A percentile compares a stretch with the other conserved stretches of the same genome.
Evolutionary conservation across 352 stramenopile species (phyloP).

Genomic region (Phytophthora pluvialis): DNA sequence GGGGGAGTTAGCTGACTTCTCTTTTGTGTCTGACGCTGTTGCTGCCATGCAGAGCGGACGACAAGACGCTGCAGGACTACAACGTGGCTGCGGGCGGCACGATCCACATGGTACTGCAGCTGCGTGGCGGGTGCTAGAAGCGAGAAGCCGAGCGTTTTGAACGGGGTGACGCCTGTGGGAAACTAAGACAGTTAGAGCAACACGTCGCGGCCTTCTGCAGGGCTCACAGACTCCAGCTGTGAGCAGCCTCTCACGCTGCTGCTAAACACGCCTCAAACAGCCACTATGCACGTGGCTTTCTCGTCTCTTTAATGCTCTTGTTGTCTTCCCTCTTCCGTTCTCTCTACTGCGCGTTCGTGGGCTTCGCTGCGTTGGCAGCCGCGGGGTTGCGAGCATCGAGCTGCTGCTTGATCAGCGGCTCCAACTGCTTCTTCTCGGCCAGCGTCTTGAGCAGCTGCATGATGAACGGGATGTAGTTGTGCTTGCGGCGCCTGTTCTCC

Average conservation of each 20-base stretch:
- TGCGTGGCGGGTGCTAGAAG: constrained; percentile 91
- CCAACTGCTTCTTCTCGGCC: constrained; percentile 88
- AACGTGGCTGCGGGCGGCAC: constrained; percentile 96
- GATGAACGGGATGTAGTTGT: constrained; percentile 98
- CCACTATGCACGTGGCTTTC: constrained; percentile 3
- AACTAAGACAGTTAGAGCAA: constrained; percentile 35
- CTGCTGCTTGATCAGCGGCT: constrained; percentile 80
- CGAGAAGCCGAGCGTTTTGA: constrained; percentile 13
- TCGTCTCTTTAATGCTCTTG: constrained; percentile 3
- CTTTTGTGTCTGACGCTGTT: not conserved
- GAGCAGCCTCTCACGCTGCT: constrained; percentile 21
- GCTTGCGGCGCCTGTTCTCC: constrained; percentile 94
- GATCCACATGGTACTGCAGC: constrained; percentile 99
- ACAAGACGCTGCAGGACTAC: constrained; percentile 97
- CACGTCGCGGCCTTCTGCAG: constrained; percentile 11
- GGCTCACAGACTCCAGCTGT: constrained; percentile 10
- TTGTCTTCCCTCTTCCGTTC: not conserved
- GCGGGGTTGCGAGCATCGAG: constrained; percentile 32
- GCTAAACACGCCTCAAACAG: constrained; percentile 14
- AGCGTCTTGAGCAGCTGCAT: constrained; percentile 94
- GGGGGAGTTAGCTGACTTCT: not conserved
- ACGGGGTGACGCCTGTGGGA: not conserved
- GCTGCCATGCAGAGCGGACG: constrained; percentile 76
- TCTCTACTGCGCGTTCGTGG: constrained; percentile 26
- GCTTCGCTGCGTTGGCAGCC: constrained; percentile 27